These are phyloP conservation scores for Zea luxurians DNA, from an alignment of 176 grass and related monocot genomes.

Conservation along the genomic window DNA sequence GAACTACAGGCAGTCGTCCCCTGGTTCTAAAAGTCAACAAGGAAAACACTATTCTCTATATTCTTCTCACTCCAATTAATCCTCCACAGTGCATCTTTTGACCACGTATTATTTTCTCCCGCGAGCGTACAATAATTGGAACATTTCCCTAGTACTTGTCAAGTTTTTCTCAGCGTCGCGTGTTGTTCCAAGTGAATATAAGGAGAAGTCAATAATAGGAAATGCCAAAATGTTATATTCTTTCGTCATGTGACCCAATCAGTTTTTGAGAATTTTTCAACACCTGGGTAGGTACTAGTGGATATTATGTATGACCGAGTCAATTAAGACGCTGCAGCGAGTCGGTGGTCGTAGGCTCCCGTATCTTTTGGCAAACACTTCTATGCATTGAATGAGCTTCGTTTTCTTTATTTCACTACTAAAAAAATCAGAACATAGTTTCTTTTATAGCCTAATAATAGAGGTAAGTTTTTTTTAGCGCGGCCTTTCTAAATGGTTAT, in stretches of 20 bases:
- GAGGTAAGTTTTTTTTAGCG: too few relatives aligned
- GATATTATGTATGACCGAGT: not conserved
- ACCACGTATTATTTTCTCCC: not conserved
- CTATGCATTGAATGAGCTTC: not conserved
- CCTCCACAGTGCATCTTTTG: not conserved
- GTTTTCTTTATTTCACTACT: not conserved
- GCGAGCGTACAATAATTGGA: not conserved
- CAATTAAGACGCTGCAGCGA: not conserved
- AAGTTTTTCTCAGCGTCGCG: not conserved
- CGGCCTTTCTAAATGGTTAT: too few relatives aligned
- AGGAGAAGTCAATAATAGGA: not conserved
- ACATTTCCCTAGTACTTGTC: not conserved
- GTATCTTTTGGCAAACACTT: not conserved
- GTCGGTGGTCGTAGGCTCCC: not conserved
- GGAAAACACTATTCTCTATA: not conserved
- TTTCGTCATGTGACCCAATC: not conserved
- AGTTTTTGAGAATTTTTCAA: not conserved
- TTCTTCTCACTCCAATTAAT: not conserved
- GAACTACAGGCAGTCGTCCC: not conserved
- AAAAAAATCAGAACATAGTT: not conserved
- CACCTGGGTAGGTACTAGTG: not conserved
- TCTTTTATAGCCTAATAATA: too few relatives aligned
- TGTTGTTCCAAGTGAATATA: not conserved
- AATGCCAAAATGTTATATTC: not conserved
- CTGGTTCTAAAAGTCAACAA: constrained; percentile 12